These are phyloP conservation scores for Brassica hybrid DNA, from an alignment of 441 rosid species.

Conservation along the genomic window DNA sequence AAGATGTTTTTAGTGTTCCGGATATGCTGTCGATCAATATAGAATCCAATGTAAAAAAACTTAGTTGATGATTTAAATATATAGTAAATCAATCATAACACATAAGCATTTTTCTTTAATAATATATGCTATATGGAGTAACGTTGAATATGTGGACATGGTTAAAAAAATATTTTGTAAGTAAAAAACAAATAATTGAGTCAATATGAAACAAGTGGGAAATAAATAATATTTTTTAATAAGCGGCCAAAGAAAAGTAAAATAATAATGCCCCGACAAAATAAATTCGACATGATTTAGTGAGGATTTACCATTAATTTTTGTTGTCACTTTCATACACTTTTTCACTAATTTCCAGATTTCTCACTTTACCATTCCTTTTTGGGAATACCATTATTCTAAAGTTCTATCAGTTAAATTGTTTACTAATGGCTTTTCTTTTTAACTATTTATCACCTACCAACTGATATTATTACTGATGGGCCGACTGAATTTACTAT, in stretches of 20 bases:
- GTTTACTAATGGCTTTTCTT: not conserved
- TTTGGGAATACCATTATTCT: not conserved
- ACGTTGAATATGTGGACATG: not conserved
- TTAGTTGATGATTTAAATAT: not conserved
- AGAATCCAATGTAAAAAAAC: conserved; percentile 26
- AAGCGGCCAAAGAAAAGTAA: conserved; percentile 37
- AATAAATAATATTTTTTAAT: not conserved
- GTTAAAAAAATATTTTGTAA: not conserved
- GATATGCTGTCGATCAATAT: conserved; percentile 18
- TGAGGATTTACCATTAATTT: conserved; percentile 41
- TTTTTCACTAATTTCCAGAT: conserved; percentile 34
- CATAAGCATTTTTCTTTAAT: conserved; percentile 4
- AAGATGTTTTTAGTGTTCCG: not conserved
- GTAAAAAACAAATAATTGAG: conserved; percentile 8
- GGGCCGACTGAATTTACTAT: not conserved
- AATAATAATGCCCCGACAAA: conserved; percentile 42
- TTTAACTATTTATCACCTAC: not conserved
- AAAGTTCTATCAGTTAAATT: not conserved
- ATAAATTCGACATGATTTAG: conserved; percentile 36
- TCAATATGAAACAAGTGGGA: conserved; percentile 20
- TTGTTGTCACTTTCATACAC: conserved; percentile 42
- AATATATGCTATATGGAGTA: not conserved
- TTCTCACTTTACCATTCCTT: conserved; percentile 12
- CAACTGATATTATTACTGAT: not conserved
- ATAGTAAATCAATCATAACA: not conserved